Base-by-base conservation (phyloP, 2,329 filamentous ascomycete species). In the Scedosporium minutisporum region DNA sequence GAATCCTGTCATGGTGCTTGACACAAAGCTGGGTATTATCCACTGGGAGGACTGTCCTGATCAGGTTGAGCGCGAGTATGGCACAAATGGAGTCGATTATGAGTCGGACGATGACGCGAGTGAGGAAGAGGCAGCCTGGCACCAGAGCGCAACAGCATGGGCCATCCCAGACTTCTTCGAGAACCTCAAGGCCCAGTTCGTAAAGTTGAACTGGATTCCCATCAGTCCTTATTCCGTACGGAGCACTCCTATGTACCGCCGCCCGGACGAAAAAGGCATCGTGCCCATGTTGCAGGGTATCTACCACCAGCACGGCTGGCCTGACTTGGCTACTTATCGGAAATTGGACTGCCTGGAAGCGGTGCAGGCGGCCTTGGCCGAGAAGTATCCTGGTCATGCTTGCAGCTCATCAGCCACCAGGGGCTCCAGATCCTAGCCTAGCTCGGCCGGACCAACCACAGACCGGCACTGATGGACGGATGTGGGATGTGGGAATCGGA, bases 11-110 rank as follows among this genome's bases (percentile, higher is more conserved):
- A 65, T 71, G n/a, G 23, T 72, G 3, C 63, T 71, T 14, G 70
- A 72, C 60, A 70, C 69, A 33, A 62, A 69, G 44, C 67, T 69
- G 9, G 70, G 71, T 18, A 63, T 70, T 55, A 58, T 70, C 23
- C 65, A 72, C 63, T 72, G 68, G 70, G 60, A 60, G 10, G 65
- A 70, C 9, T 69, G 67, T 51, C 64, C 65, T 2, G 53, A 59
- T 33, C 27, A 65, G 21, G 48, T 67, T 48, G 60, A 46, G 44
- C 4, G 62, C 29, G 58, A 62, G 23, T 33, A 59, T 21, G 21
- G 21, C 48, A 59, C 58, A 53, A 21, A 53, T 21, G n/a, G 21
- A 21, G 48, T 53, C 48, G 65, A 68, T 33, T 51, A 48, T 53
- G 48, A 10, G 23, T 33, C 66, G 6, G 33, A 10, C 4, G 33